These are phyloP conservation scores for Ceratocystis papillata DNA, from an alignment of 2,329 filamentous ascomycete species.

Conservation along the genomic window DNA sequence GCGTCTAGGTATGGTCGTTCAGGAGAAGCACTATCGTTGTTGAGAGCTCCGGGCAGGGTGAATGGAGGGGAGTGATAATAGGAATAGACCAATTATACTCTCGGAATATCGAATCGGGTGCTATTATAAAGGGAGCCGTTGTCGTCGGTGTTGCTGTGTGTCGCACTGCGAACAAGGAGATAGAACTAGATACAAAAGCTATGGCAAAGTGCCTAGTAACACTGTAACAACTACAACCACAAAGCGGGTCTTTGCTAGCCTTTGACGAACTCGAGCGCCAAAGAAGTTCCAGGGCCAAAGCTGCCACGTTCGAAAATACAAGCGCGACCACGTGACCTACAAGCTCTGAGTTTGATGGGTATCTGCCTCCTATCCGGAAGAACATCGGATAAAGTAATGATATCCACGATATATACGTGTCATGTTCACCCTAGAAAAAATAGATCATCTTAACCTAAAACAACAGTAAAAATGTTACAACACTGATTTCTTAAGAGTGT, in stretches of 20 bases:
- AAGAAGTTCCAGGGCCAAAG: conserved; percentile 22
- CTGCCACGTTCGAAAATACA: conserved; percentile 26
- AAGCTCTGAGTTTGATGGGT: too few species aligned
- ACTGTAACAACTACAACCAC: background rate
- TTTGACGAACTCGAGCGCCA: conserved; percentile 14
- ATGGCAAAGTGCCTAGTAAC: conserved; percentile 12
- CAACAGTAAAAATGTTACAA: too few species aligned
- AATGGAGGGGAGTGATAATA: background rate
- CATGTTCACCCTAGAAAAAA: too few species aligned
- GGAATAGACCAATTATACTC: background rate
- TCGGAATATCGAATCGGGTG: too few species aligned
- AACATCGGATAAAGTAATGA: too few species aligned
- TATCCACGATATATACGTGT: too few species aligned
- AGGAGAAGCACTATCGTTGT: background rate
- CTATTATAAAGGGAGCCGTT: background rate
- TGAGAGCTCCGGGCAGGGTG: background rate
- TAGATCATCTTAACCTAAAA: too few species aligned
- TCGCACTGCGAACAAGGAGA: background rate
- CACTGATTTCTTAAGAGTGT: too few species aligned
- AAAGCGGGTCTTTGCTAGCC: conserved; percentile 10
- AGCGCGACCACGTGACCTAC: conserved; percentile 14
- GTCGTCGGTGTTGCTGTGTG: background rate
- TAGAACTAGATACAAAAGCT: conserved; percentile 8
- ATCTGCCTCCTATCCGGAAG: too few species aligned
- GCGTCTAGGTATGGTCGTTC: background rate